Percentiles rank a stretch among this genome's conserved stretches.
Conservation (phyloP, 2,329 filamentous ascomycete species). For the Exophiala aquamarina region DNA sequence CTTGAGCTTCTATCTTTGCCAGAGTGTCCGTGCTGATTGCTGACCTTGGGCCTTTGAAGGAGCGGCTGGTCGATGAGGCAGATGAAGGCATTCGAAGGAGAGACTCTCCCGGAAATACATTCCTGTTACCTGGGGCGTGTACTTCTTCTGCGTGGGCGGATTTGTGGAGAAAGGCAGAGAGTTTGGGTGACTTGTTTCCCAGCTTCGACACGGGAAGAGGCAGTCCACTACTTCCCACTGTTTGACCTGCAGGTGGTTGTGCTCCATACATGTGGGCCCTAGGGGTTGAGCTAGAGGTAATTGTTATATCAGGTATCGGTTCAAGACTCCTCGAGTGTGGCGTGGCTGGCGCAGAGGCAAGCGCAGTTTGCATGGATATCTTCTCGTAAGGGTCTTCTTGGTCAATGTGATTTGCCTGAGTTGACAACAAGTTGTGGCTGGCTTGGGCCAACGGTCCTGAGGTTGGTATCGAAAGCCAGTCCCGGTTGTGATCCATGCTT, state of each 20-base stretch:
- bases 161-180: background rate
- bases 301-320: background rate
- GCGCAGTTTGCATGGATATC: slow-evolving; percentile 9
- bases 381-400: background rate
- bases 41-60: slow-evolving; percentile 5
- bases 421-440: too few relatives aligned
- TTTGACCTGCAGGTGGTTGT: too few relatives aligned
- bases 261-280: too few relatives aligned
- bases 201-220: too few relatives aligned
- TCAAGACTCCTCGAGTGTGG: background rate
- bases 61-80: slow-evolving; percentile 1
- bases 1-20: slow-evolving; percentile 20
- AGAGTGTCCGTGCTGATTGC: slow-evolving; percentile 23
- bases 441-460: too few relatives aligned
- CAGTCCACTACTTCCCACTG: too few relatives aligned
- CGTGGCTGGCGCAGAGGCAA: background rate
- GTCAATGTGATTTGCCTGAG: background rate
- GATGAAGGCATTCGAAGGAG: slow-evolving; percentile 10
- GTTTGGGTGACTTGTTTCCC: background rate
- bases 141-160: too few relatives aligned
- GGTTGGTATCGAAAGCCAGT: slow-evolving; percentile 7
- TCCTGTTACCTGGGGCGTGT: too few relatives aligned
- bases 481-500: slow-evolving; percentile 16
- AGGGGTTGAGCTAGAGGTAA: background rate
- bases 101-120: background rate